Percentiles rank a stretch among this genome's conserved stretches.
Evolutionary conservation across 352 stramenopile species (phyloP).

Genomic region (Globisporangium cylindrosporum): DNA sequence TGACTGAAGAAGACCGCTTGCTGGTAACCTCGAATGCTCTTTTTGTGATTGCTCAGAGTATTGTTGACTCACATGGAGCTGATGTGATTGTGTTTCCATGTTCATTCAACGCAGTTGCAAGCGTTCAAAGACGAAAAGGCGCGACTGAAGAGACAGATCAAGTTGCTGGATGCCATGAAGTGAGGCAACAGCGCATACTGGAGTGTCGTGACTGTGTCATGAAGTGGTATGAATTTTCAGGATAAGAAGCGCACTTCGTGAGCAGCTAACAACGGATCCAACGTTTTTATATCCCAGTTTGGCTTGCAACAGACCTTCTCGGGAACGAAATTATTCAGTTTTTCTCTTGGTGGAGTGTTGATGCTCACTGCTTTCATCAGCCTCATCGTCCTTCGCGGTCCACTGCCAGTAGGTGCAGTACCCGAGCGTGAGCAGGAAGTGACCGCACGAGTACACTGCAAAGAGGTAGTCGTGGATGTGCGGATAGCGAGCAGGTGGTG

Average conservation of each 20-base stretch:
- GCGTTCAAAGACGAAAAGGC: slow-evolving; percentile 86
- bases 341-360: slow-evolving; percentile 28
- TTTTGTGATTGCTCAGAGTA: neutral
- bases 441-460: slow-evolving; percentile 70
- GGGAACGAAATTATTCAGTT: slow-evolving; percentile 27
- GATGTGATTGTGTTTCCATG: neutral
- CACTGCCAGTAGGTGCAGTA: slow-evolving; percentile 88
- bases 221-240: neutral
- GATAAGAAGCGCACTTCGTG: neutral
- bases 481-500: slow-evolving; percentile 54
- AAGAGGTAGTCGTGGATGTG: slow-evolving; percentile 88
- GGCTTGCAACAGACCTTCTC: neutral
- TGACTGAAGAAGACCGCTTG: slow-evolving; percentile 71
- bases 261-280: neutral
- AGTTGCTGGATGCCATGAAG: slow-evolving; percentile 67
- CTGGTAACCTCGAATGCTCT: slow-evolving; percentile 41
- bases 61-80: neutral
- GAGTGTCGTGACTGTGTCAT: neutral
- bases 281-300: neutral
- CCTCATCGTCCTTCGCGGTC: slow-evolving; percentile 30
- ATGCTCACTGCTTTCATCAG: neutral
- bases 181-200: slow-evolving; percentile 18
- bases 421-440: slow-evolving; percentile 66
- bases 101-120: slow-evolving; percentile 43
- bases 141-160: slow-evolving; percentile 82